Base-by-base conservation (phyloP, 2,329 filamentous ascomycete genomes). In the Teratosphaeria destructans region DNA sequence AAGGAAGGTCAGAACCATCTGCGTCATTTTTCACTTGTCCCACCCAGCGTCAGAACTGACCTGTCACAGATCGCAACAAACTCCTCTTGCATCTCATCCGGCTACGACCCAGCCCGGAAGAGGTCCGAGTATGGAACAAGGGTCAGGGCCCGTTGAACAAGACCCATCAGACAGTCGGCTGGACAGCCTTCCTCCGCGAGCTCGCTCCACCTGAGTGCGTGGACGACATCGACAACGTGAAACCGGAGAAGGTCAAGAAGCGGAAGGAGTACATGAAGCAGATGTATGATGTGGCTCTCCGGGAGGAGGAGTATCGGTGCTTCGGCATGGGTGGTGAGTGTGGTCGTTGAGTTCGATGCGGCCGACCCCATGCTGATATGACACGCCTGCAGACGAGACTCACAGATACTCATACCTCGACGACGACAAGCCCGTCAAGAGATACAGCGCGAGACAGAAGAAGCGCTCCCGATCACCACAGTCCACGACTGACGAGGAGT, bases 1-100 rank as follows among this genome's bases (percentile, higher is more conserved):
- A 89, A 87, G 70, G 77, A 80, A 67, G 85, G 86, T 88, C 60
- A 54, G 68, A 63, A n/a, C 7, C 58, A 23, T 1, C 11, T 26
- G 2, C 29, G 3, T 32, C 29, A 43, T n/a, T 57, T 26, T 26
- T 47, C 11, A 52, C n/a, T 11, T 6, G 16, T 19, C 43, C n/a
- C 8, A 19, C 0, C 57, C 1, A 32, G 29, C 26, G 8, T 35
- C 10, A 32, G 34, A 19, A 57, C 63, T 68, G 39, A 68, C 60
- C 3, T 29, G 5, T 16, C 3, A 11, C 56, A 71, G 70, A 69
- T 57, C 69, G 70, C 7, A 66, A 68, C 60, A 60, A 60, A 8
- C 60, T 72, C 6, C 65, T 67, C 29, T 35, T 72, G 12, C 68
- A 71, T 59, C 62, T 72, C 1, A 63, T 72, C 32, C 65, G 67